Conservation (phyloP, 129 eudicot genomes). For the Centaurea solstitialis region DNA sequence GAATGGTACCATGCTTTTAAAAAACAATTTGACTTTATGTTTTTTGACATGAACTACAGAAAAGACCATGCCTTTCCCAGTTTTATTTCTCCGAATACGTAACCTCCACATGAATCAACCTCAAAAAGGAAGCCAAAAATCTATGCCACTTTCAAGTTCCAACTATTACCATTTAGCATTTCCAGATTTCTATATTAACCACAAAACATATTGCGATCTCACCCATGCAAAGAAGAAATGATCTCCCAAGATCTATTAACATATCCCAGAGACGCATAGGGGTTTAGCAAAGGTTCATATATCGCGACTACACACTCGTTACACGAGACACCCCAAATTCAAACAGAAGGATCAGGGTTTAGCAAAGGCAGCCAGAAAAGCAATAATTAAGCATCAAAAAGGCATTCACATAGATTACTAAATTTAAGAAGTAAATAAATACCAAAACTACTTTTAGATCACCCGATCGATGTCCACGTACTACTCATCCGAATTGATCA, state of each 20-base stretch:
- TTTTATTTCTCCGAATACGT: background rate
- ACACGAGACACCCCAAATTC: background rate
- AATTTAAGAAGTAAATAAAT: background rate
- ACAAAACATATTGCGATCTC: background rate
- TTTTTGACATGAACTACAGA: background rate
- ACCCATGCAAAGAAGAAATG: background rate
- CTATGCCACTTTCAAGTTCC: slow-evolving; percentile 4
- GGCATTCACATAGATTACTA: background rate
- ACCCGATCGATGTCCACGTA: background rate
- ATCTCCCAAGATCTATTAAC: background rate
- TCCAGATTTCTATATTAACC: background rate
- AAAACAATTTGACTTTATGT: background rate
- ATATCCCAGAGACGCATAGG: background rate
- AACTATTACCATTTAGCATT: background rate
- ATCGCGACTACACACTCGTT: background rate
- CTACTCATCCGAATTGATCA: background rate
- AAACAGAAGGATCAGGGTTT: background rate
- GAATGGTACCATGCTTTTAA: background rate
- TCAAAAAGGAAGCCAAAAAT: background rate
- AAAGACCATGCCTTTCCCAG: background rate
- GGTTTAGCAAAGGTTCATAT: background rate
- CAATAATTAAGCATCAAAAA: background rate
- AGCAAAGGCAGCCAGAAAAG: background rate
- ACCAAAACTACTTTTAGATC: background rate
- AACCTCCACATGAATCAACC: background rate